phyloP scores from a whole-genome alignment of 129 eudicot genomes.

The Tagetes erecta region DNA sequence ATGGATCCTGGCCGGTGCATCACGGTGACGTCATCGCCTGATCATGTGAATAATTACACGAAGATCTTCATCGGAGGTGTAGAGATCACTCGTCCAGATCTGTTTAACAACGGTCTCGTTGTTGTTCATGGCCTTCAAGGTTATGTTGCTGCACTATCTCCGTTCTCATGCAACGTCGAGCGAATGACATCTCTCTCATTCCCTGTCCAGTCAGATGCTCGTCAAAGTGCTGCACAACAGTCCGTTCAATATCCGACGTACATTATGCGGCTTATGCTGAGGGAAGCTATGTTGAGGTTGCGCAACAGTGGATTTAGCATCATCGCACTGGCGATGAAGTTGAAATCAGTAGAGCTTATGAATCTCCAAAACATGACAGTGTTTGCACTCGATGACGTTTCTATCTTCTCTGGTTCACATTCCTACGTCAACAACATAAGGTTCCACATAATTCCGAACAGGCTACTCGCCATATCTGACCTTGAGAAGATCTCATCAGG shows the following conservation, averaged over 20 bases:
- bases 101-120: slow-evolving; percentile 63
- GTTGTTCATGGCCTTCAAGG: slow-evolving; percentile 74
- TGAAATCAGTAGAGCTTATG: slow-evolving; percentile 56
- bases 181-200: slow-evolving; percentile 61
- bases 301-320: slow-evolving; percentile 64
- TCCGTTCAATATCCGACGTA: slow-evolving; percentile 32
- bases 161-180: slow-evolving; percentile 68
- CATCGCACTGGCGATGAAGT: slow-evolving; percentile 56
- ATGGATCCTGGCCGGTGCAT: slow-evolving; percentile 76
- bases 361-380: slow-evolving; percentile 55
- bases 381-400: slow-evolving; percentile 64
- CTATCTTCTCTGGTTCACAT: slow-evolving; percentile 62
- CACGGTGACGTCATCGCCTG: slow-evolving; percentile 58
- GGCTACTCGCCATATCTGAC: slow-evolving; percentile 44
- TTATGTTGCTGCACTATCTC: slow-evolving; percentile 72
- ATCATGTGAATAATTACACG: slow-evolving; percentile 34
- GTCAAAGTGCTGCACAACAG: slow-evolving; percentile 17
- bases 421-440: slow-evolving; percentile 54
- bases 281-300: slow-evolving; percentile 67
- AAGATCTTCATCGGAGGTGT: slow-evolving; percentile 71
- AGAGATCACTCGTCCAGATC: slow-evolving; percentile 66
- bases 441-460: slow-evolving; percentile 72
- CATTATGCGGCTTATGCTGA: slow-evolving; percentile 61
- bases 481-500: slow-evolving; percentile 45
- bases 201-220: slow-evolving; percentile 41